These are phyloP conservation scores for Cryptococcus wingfieldii DNA, from an alignment of 1,284 basidiomycete genomes.

Conservation along the genomic window DNA sequence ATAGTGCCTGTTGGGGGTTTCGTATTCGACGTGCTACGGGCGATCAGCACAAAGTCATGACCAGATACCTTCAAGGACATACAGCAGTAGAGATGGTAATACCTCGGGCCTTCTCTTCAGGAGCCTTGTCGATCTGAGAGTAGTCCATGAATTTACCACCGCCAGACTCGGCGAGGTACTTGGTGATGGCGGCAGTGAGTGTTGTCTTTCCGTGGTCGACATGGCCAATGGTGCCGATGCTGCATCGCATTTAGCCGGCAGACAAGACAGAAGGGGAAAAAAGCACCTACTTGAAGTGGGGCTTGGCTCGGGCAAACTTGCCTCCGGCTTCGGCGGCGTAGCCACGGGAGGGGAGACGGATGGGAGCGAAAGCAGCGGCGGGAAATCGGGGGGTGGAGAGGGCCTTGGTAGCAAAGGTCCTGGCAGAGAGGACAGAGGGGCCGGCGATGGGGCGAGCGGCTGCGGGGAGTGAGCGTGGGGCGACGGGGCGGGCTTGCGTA, in stretches of 20 bases:
- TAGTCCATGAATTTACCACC: constrained; percentile 95
- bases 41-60: constrained; percentile 49
- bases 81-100: constrained; percentile 79
- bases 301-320: constrained; percentile 79
- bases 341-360: constrained; percentile 25
- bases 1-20: constrained; percentile 87
- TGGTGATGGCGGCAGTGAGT: constrained; percentile 97
- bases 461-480: background rate
- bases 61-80: constrained; percentile 9
- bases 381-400: constrained; percentile 17
- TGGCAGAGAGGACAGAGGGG: constrained; percentile 23
- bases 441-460: constrained; percentile 29
- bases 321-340: constrained; percentile 60
- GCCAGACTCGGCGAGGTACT: constrained; percentile 79
- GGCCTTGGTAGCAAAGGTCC: constrained; percentile 23
- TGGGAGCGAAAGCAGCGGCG: constrained; percentile 17
- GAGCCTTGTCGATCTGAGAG: constrained; percentile 98
- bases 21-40: constrained; percentile 92
- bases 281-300: constrained; percentile 73
- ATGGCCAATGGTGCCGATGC: constrained; percentile 85
- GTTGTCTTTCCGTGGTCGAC: constrained; percentile 96
- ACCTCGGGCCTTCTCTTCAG: constrained; percentile 98
- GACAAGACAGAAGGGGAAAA: too few relatives aligned
- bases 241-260: constrained; percentile 14
- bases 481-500: background rate